Conservation (phyloP, 1,284 basidiomycete species). For the Hypsizygus ulmarius region DNA sequence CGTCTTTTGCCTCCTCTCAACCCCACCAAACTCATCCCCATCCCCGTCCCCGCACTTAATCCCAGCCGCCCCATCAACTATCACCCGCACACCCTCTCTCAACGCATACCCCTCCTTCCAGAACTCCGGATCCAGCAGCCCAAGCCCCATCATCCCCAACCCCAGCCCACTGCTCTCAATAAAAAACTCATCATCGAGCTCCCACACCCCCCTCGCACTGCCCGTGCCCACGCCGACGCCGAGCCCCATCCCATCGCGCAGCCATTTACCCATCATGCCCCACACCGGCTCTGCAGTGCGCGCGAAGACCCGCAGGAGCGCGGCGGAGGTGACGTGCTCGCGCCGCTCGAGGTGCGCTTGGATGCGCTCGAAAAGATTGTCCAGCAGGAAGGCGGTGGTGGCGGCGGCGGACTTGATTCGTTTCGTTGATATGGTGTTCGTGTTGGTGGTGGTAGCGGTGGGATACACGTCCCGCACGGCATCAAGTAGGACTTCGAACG, state of each 20-base stretch:
- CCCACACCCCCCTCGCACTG: constrained; percentile 31
- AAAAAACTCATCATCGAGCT: constrained; percentile 77
- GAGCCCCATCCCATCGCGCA: constrained; percentile 68
- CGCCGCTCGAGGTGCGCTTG: constrained; percentile 56
- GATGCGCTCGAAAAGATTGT: constrained; percentile 55
- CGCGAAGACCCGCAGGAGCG: constrained; percentile 61
- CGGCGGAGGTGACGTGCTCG: constrained; percentile 49
- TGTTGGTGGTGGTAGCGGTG: constrained; percentile 30
- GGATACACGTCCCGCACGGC: constrained; percentile 39
- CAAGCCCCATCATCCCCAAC: constrained; percentile 42
- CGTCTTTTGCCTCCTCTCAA: constrained; percentile 32
- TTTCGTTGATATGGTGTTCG: constrained; percentile 8
- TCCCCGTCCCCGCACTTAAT: no score
- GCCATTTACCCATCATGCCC: constrained; percentile 71
- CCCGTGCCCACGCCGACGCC: constrained; percentile 28
- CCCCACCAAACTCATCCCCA: constrained; percentile 23
- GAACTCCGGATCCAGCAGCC: constrained; percentile 69
- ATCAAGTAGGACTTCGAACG: constrained; percentile 54
- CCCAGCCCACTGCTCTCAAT: constrained; percentile 67
- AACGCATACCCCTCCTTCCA: constrained; percentile 75
- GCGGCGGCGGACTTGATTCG: constrained; percentile 44
- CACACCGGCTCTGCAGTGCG: constrained; percentile 69
- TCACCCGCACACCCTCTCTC: constrained; percentile 35
- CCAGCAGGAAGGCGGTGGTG: constrained; percentile 55
- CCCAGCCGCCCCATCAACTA: constrained; percentile 25